Evolutionary conservation across 352 stramenopile species (phyloP).

Genomic region (Pythium phragmitis): DNA sequence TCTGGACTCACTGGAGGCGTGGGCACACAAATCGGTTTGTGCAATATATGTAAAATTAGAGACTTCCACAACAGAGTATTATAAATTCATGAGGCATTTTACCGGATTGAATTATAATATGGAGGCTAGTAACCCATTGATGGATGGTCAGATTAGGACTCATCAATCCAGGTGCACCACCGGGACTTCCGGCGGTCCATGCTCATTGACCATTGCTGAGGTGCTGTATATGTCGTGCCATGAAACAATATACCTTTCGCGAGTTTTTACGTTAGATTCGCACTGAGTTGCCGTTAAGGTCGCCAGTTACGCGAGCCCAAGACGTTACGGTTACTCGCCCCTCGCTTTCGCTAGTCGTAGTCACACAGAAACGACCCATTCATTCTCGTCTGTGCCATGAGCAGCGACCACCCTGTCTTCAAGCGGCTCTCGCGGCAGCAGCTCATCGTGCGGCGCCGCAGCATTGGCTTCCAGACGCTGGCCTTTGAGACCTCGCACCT

Average conservation of each 20-base stretch:
- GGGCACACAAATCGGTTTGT: too few relatives aligned
- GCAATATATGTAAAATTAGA: too few relatives aligned
- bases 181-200: neutral
- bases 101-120: too few relatives aligned
- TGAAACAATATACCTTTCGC: too few relatives aligned
- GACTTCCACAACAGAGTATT: too few relatives aligned
- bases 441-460: constrained; percentile 44
- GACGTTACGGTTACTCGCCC: neutral
- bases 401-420: constrained; percentile 52
- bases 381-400: neutral
- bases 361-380: neutral
- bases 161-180: neutral
- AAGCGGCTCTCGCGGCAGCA: constrained; percentile 51
- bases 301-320: neutral
- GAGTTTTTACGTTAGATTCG: too few relatives aligned
- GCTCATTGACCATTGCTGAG: neutral
- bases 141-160: too few relatives aligned
- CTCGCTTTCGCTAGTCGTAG: neutral
- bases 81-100: too few relatives aligned
- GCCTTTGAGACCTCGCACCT: constrained; percentile 24
- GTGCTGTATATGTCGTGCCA: too few relatives aligned
- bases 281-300: too few relatives aligned
- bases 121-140: too few relatives aligned
- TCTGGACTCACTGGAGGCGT: too few relatives aligned
- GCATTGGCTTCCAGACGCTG: constrained; percentile 50